Percentiles rank a stretch among this genome's conserved stretches.
These are phyloP conservation scores for Hyphodiscus hymeniophilus DNA, from an alignment of 495 filamentous ascomycete genomes.

Conservation along the genomic window DNA sequence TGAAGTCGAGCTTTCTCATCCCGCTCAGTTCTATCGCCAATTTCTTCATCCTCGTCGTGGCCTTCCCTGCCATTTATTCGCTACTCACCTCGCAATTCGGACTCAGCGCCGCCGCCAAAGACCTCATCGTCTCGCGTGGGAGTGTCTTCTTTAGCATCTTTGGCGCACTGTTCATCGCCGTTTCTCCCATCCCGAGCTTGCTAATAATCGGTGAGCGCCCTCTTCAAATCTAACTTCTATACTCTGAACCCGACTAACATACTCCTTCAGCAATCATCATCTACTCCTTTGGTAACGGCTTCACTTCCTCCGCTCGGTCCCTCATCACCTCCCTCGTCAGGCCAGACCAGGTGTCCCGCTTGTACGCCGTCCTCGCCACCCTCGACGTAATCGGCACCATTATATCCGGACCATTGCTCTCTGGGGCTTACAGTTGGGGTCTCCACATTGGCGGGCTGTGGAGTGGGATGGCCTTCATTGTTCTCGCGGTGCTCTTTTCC, in stretches of 20 bases:
- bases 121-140: constrained; percentile 6
- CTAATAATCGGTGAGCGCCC: background rate
- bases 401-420: background rate
- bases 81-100: background rate
- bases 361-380: constrained; percentile 4
- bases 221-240: background rate
- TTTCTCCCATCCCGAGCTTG: background rate
- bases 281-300: background rate
- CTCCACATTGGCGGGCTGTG: constrained; percentile 3
- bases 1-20: constrained; percentile 1
- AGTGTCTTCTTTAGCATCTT: constrained; percentile 1
- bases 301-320: background rate
- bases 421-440: constrained; percentile 3
- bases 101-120: background rate
- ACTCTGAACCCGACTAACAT: background rate
- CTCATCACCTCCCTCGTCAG: constrained; percentile 7
- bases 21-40: constrained; percentile 1
- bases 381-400: constrained; percentile 3
- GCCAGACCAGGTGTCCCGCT: constrained; percentile 1
- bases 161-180: background rate
- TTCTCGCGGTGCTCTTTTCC: background rate
- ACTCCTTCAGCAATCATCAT: background rate
- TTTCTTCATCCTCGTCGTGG: constrained; percentile 4
- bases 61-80: constrained; percentile 1
- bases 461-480: constrained; percentile 4